Evolutionary conservation across 2,329 filamentous ascomycete species (phyloP).

Genomic region (Colletotrichum liaoningense): DNA sequence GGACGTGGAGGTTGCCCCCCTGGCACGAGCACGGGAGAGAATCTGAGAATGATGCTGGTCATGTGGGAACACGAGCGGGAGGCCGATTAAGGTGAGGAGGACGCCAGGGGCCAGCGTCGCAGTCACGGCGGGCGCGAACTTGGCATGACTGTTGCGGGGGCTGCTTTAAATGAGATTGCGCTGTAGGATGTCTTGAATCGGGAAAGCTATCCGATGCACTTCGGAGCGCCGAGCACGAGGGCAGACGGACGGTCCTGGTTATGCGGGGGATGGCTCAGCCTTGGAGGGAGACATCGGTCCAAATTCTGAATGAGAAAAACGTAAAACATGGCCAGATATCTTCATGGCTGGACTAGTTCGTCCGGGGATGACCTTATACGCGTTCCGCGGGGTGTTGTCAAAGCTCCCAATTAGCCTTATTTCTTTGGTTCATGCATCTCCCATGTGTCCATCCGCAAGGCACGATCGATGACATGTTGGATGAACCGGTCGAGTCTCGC

Average conservation of each 20-base stretch:
- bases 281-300: constrained; percentile 1
- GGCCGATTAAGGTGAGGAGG: constrained; percentile 6
- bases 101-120: constrained; percentile 3
- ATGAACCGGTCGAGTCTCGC: neutral
- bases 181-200: constrained; percentile 3
- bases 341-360: neutral
- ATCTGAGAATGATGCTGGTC: neutral
- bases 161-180: neutral
- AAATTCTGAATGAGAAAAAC: neutral
- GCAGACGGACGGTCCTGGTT: neutral
- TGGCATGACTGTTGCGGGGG: constrained; percentile 6
- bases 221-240: constrained; percentile 2
- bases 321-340: neutral
- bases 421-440: neutral
- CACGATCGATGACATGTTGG: neutral
- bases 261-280: constrained; percentile 13
- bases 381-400: neutral
- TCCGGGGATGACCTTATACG: neutral
- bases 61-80: constrained; percentile 22
- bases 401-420: neutral
- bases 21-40: neutral
- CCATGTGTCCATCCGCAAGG: neutral
- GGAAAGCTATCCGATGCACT: constrained; percentile 19
- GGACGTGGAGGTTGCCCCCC: neutral
- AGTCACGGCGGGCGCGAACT: constrained; percentile 11